Evolutionary conservation across 345 rosid genomes (phyloP).

Genomic region (Aquilaria sinensis): DNA sequence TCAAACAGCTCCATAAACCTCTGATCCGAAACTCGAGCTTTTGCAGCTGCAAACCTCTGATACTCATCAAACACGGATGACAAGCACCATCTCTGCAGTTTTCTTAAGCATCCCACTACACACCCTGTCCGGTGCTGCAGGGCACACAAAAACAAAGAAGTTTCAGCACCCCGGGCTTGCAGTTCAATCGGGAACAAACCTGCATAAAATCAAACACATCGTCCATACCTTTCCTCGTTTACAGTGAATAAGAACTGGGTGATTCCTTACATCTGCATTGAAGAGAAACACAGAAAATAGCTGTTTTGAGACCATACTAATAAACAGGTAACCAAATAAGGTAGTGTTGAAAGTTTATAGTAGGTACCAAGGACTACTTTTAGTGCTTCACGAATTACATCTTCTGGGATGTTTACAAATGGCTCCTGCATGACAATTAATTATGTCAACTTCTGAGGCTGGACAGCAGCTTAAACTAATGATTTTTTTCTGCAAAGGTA

Average conservation of each 20-base stretch:
- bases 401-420: slow-evolving; percentile 47
- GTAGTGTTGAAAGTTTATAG: background rate
- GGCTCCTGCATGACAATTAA: slow-evolving; percentile 37
- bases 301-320: slow-evolving; percentile 6
- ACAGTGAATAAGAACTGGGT: slow-evolving; percentile 61
- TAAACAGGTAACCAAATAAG: background rate
- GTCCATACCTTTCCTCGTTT: slow-evolving; percentile 53
- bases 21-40: slow-evolving; percentile 49
- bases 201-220: background rate
- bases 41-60: slow-evolving; percentile 49
- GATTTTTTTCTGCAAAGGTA: too few species aligned
- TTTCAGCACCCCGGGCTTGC: background rate
- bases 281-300: background rate
- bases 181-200: background rate
- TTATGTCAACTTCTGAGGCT: too few species aligned
- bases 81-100: slow-evolving; percentile 57
- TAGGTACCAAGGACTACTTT: slow-evolving; percentile 46
- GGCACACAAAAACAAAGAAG: background rate
- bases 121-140: slow-evolving; percentile 62
- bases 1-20: slow-evolving; percentile 53
- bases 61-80: slow-evolving; percentile 56
- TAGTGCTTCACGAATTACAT: slow-evolving; percentile 47
- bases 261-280: slow-evolving; percentile 45
- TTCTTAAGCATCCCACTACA: slow-evolving; percentile 58
- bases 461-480: too few species aligned